Conservation (phyloP, 176 grass and related monocot genomes). For the Eragrostis curvula region DNA sequence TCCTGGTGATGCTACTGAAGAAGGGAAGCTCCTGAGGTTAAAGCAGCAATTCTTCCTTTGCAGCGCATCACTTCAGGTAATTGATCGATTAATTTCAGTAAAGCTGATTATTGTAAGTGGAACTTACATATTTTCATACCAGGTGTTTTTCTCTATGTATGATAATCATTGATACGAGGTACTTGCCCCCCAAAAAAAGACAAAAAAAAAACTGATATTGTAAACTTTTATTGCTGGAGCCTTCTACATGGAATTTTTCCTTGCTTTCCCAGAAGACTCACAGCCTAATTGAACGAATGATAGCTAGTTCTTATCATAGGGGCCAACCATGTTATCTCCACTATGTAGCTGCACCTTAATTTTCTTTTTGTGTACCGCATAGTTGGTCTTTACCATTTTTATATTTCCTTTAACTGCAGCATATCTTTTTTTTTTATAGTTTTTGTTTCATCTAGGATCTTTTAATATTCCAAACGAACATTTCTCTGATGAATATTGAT, state of each 20-base stretch:
- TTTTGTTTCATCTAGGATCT: neutral
- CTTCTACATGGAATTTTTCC: neutral
- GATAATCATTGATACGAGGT: conserved; percentile 11
- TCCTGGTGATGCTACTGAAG: conserved; percentile 92
- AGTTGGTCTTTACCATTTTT: neutral
- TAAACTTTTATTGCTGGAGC: neutral
- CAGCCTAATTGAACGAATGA: neutral
- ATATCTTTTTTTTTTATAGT: conserved; percentile 22
- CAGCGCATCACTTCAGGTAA: conserved; percentile 98
- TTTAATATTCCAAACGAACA: neutral
- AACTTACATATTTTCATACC: neutral
- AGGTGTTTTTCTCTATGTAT: conserved; percentile 9
- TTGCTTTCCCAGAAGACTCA: neutral
- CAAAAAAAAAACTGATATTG: neutral
- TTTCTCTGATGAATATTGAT: conserved; percentile 13
- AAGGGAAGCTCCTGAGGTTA: conserved; percentile 91
- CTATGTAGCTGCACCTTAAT: neutral
- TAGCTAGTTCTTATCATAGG: conserved; percentile 2
- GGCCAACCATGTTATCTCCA: neutral
- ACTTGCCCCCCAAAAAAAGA: too few relatives aligned
- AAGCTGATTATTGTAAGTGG: conserved; percentile 17
- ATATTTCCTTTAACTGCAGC: conserved; percentile 6
- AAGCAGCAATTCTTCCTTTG: conserved; percentile 99
- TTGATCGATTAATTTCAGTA: conserved; percentile 28
- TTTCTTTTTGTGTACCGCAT: neutral